Conservation (phyloP, 192 early-diverging fungal genomes). For the Endogone sp. region DNA sequence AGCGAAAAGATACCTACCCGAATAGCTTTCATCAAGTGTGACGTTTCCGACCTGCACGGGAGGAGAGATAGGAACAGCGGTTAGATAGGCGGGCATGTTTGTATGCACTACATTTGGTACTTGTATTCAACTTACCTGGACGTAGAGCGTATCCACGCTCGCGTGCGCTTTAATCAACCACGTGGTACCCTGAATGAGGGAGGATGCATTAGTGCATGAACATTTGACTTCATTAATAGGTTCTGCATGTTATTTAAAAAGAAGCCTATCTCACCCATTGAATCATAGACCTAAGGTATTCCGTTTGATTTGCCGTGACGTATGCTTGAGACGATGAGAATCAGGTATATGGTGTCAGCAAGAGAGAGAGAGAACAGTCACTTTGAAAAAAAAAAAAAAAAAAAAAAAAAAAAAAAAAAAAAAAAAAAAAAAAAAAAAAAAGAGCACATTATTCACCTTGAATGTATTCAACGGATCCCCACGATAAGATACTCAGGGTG, state of each 20-base stretch:
- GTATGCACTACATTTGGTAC: background rate
- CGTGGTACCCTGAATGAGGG: constrained; percentile 52
- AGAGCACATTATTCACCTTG: too few species aligned
- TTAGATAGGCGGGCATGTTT: background rate
- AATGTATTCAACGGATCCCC: constrained; percentile 52
- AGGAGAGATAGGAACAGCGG: constrained; percentile 11
- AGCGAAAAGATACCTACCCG: constrained; percentile 35
- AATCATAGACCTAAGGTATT: constrained; percentile 33
- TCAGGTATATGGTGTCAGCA: too few species aligned
- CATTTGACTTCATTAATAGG: background rate
- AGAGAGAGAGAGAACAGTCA: too few species aligned
- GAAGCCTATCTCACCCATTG: constrained; percentile 18
- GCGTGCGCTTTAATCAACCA: constrained; percentile 60
- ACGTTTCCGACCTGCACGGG: constrained; percentile 41
- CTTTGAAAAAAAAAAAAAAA: too few species aligned
- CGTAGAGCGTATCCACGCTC: constrained; percentile 36
- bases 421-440: too few species aligned
- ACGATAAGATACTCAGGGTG: constrained; percentile 37
- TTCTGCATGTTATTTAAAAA: too few species aligned
- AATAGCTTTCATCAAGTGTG: constrained; percentile 50
- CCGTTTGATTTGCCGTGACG: constrained; percentile 29
- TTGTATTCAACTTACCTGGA: constrained; percentile 19
- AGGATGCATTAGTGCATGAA: background rate
- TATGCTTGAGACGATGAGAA: constrained; percentile 28
- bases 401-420: too few species aligned